Evolutionary conservation across 2,329 filamentous ascomycete genomes (phyloP).

Genomic region (Nannizziopsis barbatae): DNA sequence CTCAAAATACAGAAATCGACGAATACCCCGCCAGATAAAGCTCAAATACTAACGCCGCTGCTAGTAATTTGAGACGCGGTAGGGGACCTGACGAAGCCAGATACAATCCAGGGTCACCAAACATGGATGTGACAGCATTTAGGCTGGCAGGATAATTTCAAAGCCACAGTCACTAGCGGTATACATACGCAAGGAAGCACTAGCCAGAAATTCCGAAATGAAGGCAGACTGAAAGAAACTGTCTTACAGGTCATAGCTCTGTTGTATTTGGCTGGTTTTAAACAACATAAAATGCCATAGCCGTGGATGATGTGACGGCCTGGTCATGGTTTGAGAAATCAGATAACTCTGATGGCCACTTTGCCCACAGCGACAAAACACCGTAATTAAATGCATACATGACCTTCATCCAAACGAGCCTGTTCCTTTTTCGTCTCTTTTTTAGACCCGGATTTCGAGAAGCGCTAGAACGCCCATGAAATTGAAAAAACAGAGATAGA

Average conservation of each 20-base stretch:
- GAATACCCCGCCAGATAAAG: neutral
- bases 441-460: neutral
- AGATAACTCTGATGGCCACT: slow-evolving; percentile 4
- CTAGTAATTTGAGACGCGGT: too few species aligned
- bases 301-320: slow-evolving; percentile 1
- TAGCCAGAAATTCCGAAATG: too few species aligned
- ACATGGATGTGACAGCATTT: too few species aligned
- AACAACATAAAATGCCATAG: slow-evolving; percentile 4
- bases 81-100: too few species aligned
- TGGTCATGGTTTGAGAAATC: slow-evolving; percentile 7
- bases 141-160: too few species aligned
- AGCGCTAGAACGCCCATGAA: slow-evolving; percentile 11
- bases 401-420: slow-evolving; percentile 4
- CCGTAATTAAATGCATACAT: slow-evolving; percentile 11
- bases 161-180: too few species aligned
- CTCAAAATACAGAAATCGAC: neutral
- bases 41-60: neutral
- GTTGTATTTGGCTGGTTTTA: slow-evolving; percentile 2
- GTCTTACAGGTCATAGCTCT: neutral
- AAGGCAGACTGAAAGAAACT: neutral
- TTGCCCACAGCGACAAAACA: slow-evolving; percentile 10
- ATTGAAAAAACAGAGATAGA: slow-evolving; percentile 1
- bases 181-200: too few species aligned
- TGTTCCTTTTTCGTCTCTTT: slow-evolving; percentile 3
- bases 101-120: too few species aligned